phyloP scores from a whole-genome alignment of 106 monocot species.

The Apostasia shenzhenica region DNA sequence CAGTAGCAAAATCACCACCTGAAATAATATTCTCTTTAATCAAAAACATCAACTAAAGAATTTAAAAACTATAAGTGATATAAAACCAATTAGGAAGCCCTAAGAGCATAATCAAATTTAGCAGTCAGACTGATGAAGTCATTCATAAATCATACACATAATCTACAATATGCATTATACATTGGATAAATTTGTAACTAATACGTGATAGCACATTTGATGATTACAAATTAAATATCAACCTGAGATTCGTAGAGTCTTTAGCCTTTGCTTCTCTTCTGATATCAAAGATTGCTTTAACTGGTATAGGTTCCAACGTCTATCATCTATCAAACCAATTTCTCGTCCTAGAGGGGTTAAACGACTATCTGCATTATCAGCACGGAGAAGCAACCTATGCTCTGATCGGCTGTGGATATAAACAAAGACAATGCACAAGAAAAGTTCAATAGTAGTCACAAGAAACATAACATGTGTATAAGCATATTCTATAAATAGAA shows the following conservation, averaged over 20 bases:
- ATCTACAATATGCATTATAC: neutral
- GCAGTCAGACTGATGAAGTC: neutral
- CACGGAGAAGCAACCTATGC: conserved; percentile 81
- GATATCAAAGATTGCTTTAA: conserved; percentile 70
- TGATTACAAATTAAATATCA: conserved; percentile 3
- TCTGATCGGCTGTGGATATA: conserved; percentile 73
- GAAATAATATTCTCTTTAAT: conserved; percentile 1
- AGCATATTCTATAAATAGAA: no score
- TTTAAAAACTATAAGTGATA: neutral
- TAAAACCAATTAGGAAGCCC: neutral
- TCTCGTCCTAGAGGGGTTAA: conserved; percentile 92
- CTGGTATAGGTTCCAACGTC: conserved; percentile 82
- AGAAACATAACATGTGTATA: no score
- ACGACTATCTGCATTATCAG: conserved; percentile 98
- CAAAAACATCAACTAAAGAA: neutral
- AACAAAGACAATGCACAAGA: neutral
- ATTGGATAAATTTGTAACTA: neutral
- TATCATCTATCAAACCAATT: conserved; percentile 94
- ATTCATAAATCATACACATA: neutral
- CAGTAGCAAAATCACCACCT: conserved; percentile 76
- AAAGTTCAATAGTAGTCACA: no score
- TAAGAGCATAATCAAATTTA: neutral
- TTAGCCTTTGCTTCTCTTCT: conserved; percentile 84
- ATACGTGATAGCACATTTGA: neutral
- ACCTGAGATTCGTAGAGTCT: conserved; percentile 74